Evolutionary conservation across 2,329 filamentous ascomycete species (phyloP).

Genomic region (Talaromyces sp.): DNA sequence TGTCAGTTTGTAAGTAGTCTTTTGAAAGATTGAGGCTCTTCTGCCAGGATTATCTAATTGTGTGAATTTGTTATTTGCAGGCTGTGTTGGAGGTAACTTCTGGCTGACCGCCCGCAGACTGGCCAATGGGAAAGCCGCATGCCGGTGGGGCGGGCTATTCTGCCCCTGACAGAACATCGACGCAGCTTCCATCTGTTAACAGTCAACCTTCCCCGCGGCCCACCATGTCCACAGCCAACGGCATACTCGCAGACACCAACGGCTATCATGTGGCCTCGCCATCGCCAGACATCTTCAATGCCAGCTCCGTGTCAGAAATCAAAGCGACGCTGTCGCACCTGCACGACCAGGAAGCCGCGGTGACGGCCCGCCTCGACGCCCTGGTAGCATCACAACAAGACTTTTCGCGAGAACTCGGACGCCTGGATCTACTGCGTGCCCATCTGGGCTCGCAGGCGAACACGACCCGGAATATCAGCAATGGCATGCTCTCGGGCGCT

Average conservation of each 20-base stretch:
- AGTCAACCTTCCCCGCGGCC: neutral
- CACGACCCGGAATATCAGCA: conserved; percentile 75
- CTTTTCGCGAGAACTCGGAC: conserved; percentile 77
- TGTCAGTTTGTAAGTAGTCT: neutral
- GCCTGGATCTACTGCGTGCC: conserved; percentile 83
- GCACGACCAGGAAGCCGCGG: conserved; percentile 67
- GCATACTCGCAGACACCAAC: conserved; percentile 18
- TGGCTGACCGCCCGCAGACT: neutral
- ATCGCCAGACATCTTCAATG: conserved; percentile 56
- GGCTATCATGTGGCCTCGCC: conserved; percentile 18
- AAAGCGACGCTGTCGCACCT: conserved; percentile 70
- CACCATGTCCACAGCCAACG: conserved; percentile 18
- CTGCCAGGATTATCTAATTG: neutral
- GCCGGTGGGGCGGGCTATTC: neutral
- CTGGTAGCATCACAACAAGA: conserved; percentile 81
- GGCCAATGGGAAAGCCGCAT: neutral
- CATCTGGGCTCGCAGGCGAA: conserved; percentile 83
- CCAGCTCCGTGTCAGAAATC: conserved; percentile 72
- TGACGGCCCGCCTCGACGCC: conserved; percentile 69
- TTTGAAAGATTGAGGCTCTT: neutral
- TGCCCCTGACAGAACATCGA: neutral
- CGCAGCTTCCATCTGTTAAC: neutral
- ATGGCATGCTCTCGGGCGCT: conserved; percentile 84
- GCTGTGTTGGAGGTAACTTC: neutral
- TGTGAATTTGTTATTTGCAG: neutral